Evolutionary conservation across 805 yeast species (phyloP), one percentile per base, ranked within the genome.

Genomic region (Myxozyma udenii): DNA sequence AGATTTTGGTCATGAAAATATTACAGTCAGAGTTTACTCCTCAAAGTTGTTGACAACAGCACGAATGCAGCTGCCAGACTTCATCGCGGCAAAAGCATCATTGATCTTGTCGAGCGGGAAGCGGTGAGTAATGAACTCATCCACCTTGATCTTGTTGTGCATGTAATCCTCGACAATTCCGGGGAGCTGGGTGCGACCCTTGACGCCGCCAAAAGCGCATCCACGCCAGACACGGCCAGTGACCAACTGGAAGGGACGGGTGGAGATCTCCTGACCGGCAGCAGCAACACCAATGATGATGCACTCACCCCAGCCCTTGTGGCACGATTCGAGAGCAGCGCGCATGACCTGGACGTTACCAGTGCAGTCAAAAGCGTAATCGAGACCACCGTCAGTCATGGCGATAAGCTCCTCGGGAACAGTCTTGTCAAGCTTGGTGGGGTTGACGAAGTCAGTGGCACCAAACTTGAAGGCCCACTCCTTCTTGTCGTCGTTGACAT

Each of bases 201-300:
- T 93, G 67, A 93, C 89, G 70, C 98, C 98, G 66, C 99, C 99
- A 64, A 88, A 93, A n/a, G 99, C 99, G 66, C 95, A 87, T 64
- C 99, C 99, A 71, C 81, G 86, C 98, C 98, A 91, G 47, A 87
- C 95, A 74, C 98, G 84, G 64, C 99, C 99, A 38, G 98, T 93
- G 60, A 93, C 98, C 71, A 93, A 81, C 77, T 91, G 98, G 87
- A 93, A 93, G 56, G 99, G 98, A 74, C 98, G 83, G 43, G 98
- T 93, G 52, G 95, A 73, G 60, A 95, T 90, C 74, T 93, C 98
- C 73, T 89, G 78, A 61, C 98, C 99, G 37, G 97, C 95, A 62
- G 96, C 95, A 43, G 98, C 99, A 62, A 93, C 99, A 71, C 98
- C 98, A 68, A 93, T 93, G 65, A 93, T 77, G 63, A 91, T 79